These are phyloP conservation scores for Stachybotrys echinatus DNA, from an alignment of 2,329 filamentous ascomycete species.

Conservation along the genomic window DNA sequence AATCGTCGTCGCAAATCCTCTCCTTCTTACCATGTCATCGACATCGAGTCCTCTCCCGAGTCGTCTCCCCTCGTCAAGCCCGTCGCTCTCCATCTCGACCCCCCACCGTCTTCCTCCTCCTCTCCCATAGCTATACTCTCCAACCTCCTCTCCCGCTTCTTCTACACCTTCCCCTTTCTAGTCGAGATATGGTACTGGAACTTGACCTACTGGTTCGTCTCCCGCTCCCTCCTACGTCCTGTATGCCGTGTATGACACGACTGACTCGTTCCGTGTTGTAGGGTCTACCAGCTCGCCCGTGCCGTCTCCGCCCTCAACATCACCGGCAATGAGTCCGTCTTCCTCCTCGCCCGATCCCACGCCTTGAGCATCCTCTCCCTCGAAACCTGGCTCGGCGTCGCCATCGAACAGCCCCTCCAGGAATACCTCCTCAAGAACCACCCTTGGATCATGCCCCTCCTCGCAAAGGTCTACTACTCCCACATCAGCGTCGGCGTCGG, in stretches of 20 bases:
- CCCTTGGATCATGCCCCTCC: conserved; percentile 29
- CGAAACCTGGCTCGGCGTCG: conserved; percentile 30
- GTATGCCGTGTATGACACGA: background rate
- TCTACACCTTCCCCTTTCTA: conserved; percentile 23
- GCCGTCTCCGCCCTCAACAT: conserved; percentile 36
- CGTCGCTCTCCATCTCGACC: background rate
- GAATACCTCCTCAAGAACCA: conserved; percentile 27
- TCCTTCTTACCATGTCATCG: background rate
- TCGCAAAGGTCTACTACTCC: conserved; percentile 38
- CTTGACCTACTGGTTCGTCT: conserved; percentile 24
- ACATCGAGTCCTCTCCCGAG: background rate
- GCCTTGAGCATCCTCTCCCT: conserved; percentile 33
- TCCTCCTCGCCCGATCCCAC: conserved; percentile 30
- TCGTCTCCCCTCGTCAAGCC: background rate
- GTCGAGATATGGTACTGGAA: conserved; percentile 32
- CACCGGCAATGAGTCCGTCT: conserved; percentile 28
- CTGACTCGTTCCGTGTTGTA: conserved; percentile 6
- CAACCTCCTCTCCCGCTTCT: conserved; percentile 21
- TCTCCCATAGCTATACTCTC: conserved; percentile 8
- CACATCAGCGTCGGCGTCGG: conserved; percentile 38
- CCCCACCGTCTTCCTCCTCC: background rate
- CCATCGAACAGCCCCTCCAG: conserved; percentile 34
- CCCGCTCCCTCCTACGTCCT: background rate
- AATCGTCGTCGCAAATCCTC: background rate
- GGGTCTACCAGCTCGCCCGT: conserved; percentile 37